phyloP scores from a whole-genome alignment of 202 grass and related monocot species.

The Schoenoplectus tabernaemontani region DNA sequence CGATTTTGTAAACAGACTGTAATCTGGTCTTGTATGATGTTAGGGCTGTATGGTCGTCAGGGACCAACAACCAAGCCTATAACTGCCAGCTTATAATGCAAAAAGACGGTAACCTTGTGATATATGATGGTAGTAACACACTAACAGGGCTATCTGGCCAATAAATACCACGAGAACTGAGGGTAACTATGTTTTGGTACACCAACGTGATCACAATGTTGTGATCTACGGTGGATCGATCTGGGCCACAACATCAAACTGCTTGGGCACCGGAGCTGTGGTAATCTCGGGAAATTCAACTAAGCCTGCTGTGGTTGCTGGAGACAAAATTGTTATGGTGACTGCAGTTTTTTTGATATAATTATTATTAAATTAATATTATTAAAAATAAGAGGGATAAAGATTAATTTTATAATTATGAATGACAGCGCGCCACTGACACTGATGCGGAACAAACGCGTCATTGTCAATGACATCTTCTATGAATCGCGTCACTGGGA shows the following conservation, averaged over 20 bases:
- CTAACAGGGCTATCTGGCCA: neutral
- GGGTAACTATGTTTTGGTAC: constrained; percentile 8
- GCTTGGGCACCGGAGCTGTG: neutral
- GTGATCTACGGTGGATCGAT: constrained; percentile 19
- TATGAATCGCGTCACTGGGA: too few relatives aligned
- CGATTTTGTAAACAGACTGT: constrained; percentile 29
- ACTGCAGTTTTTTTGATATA: too few relatives aligned
- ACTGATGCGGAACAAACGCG: too few relatives aligned
- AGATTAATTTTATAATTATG: too few relatives aligned
- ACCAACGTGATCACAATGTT: constrained; percentile 25
- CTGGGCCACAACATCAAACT: constrained; percentile 9
- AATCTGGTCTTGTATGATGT: constrained; percentile 31
- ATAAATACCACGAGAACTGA: neutral
- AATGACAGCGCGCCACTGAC: too few relatives aligned
- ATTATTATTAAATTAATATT: too few relatives aligned
- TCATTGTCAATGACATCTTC: too few relatives aligned
- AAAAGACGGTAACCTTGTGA: constrained; percentile 27
- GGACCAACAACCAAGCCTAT: neutral
- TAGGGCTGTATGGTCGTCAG: constrained; percentile 2
- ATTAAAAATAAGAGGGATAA: too few relatives aligned
- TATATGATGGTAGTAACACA: constrained; percentile 18
- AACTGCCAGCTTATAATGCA: constrained; percentile 23
- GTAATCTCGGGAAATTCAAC: neutral
- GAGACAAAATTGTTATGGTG: neutral
- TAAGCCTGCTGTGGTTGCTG: neutral